A percentile compares a stretch with the other conserved stretches of the same genome.
phyloP scores from a whole-genome alignment of 306 rosid species.

The Pterocarpus macrocarpus region DNA sequence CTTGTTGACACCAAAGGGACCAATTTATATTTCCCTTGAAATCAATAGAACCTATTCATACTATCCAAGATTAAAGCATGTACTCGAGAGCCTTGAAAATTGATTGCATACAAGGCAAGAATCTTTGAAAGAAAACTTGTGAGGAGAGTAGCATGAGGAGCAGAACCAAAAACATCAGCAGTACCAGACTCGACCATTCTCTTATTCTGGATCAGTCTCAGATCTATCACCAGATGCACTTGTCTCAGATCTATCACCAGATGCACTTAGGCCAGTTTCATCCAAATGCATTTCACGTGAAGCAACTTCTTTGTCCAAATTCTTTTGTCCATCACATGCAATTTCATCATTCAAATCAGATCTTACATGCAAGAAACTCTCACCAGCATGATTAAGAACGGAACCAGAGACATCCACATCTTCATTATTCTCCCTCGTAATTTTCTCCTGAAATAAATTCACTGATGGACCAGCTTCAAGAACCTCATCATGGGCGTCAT shows the following conservation, averaged over 20 bases:
- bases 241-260: constrained; percentile 53
- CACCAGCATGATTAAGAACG: constrained; percentile 47
- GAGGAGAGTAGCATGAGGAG: constrained; percentile 40
- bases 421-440: constrained; percentile 44
- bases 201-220: constrained; percentile 44
- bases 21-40: constrained; percentile 46
- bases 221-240: constrained; percentile 56
- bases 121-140: constrained; percentile 36
- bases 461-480: constrained; percentile 54
- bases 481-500: constrained; percentile 52
- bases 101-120: constrained; percentile 50
- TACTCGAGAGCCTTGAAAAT: constrained; percentile 59
- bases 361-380: constrained; percentile 46
- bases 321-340: constrained; percentile 36
- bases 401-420: constrained; percentile 46
- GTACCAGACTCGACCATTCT: constrained; percentile 51
- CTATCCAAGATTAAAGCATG: constrained; percentile 47
- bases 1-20: constrained; percentile 46
- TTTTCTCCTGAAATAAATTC: constrained; percentile 45
- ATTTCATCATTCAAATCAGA: constrained; percentile 53
- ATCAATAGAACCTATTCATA: constrained; percentile 51
- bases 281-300: constrained; percentile 50
- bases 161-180: constrained; percentile 27
- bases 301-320: constrained; percentile 47
- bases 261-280: constrained; percentile 52